Percentiles rank a stretch among this genome's conserved stretches.
phyloP scores from a whole-genome alignment of 1,284 basidiomycete species.

The Ganoderma resinaceum region DNA sequence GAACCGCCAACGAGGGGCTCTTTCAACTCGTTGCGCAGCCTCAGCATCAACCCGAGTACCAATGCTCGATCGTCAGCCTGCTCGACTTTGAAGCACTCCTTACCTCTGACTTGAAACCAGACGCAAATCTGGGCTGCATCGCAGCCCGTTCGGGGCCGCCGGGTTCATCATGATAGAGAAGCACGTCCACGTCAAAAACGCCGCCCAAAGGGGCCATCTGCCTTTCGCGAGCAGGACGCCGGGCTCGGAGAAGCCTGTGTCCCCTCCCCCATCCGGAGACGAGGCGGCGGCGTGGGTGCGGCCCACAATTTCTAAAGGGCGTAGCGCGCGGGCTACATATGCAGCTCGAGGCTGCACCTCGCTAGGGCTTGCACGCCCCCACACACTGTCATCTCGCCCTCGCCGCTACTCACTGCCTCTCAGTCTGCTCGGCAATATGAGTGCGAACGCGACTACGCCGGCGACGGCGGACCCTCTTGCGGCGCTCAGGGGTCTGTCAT shows the following conservation, averaged over 20 bases:
- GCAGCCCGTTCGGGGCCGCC: background rate
- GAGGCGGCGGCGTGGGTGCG: background rate
- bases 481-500: background rate
- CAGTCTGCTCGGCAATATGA: background rate
- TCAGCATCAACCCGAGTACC: background rate
- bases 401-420: background rate
- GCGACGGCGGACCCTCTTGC: background rate
- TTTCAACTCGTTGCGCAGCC: background rate
- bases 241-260: background rate
- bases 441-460: background rate
- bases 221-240: background rate
- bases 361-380: background rate
- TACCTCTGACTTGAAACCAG: background rate
- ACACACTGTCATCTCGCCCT: background rate
- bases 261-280: background rate
- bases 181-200: constrained; percentile 1
- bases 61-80: background rate
- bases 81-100: background rate
- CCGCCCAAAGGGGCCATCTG: background rate
- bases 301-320: background rate
- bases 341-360: background rate
- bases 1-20: background rate
- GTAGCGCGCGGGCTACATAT: background rate
- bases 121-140: background rate
- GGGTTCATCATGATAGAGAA: background rate